Conservation (phyloP, 2,329 filamentous ascomycete genomes). For the Trichoderma endophyticum region DNA sequence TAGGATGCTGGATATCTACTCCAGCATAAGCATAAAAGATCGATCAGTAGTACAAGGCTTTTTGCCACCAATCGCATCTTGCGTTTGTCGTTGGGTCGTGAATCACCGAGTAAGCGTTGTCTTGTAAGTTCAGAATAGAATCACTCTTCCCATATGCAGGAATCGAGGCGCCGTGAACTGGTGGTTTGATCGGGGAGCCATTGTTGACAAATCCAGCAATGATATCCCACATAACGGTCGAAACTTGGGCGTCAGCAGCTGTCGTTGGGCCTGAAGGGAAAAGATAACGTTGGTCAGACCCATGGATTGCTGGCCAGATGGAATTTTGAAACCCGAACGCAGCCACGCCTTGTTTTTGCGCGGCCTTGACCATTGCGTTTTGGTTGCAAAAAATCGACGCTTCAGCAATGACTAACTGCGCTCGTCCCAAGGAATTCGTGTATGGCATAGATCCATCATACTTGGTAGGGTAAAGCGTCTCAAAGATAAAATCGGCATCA, state of each 20-base stretch:
- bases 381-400: conserved; percentile 8
- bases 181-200: background rate
- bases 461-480: conserved; percentile 1
- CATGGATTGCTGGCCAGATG: conserved; percentile 4
- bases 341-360: background rate
- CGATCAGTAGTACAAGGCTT: conserved; percentile 8
- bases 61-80: conserved; percentile 18
- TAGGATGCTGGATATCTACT: background rate
- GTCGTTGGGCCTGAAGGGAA: conserved; percentile 5
- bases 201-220: conserved; percentile 13
- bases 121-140: background rate
- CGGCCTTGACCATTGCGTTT: conserved; percentile 2
- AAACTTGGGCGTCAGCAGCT: background rate
- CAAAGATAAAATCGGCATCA: background rate
- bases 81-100: conserved; percentile 4
- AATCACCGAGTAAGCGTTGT: background rate
- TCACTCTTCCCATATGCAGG: background rate
- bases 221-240: background rate
- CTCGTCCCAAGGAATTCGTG: background rate
- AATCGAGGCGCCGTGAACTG: background rate
- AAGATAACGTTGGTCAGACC: background rate
- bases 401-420: conserved; percentile 11
- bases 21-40: background rate
- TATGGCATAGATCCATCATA: conserved; percentile 15
- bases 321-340: conserved; percentile 12